These are phyloP conservation scores for Aureobasidium lini DNA, from an alignment of 2,329 filamentous ascomycete species.

Conservation along the genomic window DNA sequence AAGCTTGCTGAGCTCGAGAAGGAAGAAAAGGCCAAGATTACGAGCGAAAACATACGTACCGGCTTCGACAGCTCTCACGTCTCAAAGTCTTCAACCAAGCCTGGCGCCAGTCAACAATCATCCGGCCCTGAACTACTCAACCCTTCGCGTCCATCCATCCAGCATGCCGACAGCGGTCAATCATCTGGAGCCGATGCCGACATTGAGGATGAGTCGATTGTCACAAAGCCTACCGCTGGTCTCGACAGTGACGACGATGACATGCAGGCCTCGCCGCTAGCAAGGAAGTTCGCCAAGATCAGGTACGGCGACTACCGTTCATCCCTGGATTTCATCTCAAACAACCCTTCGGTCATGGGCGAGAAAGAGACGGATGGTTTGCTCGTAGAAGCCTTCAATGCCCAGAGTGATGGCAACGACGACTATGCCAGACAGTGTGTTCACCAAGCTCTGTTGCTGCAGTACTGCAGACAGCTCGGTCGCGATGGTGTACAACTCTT, in stretches of 20 bases:
- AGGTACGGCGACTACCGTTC: constrained; percentile 64
- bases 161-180: constrained; percentile 35
- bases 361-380: constrained; percentile 88
- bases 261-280: constrained; percentile 67
- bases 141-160: constrained; percentile 41
- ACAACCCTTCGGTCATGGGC: constrained; percentile 68
- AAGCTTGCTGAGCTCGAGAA: constrained; percentile 78
- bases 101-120: constrained; percentile 18
- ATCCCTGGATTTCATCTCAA: constrained; percentile 68
- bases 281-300: constrained; percentile 75
- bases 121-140: constrained; percentile 53
- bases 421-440: constrained; percentile 63
- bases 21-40: constrained; percentile 83
- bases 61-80: constrained; percentile 87
- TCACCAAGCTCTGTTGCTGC: constrained; percentile 83
- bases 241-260: constrained; percentile 61
- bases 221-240: constrained; percentile 34
- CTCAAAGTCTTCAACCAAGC: constrained; percentile 42
- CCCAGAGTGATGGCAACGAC: constrained; percentile 62
- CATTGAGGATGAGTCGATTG: constrained; percentile 44
- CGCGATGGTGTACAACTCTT: constrained; percentile 83
- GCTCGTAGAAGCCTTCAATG: constrained; percentile 85
- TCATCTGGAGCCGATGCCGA: constrained; percentile 56
- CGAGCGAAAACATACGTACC: constrained; percentile 78
- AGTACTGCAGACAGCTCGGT: constrained; percentile 89